Evolutionary conservation across 2,329 filamentous ascomycete genomes (phyloP).

Genomic region (Ophiostoma montium): DNA sequence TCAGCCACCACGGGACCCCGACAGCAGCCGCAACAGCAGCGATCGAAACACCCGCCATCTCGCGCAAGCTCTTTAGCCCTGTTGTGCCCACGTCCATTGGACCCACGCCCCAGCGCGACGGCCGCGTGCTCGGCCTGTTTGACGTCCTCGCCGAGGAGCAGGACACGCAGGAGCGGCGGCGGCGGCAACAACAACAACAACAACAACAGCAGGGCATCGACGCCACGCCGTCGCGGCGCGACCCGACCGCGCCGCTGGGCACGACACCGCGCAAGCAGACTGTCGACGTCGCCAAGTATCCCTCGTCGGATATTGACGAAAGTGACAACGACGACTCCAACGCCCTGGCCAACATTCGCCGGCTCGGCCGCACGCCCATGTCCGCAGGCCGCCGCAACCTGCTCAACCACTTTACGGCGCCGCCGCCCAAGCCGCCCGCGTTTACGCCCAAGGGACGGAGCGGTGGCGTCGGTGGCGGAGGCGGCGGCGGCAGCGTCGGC

Average conservation of each 20-base stretch:
- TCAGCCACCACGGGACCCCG: not conserved
- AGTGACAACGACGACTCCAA: conserved; percentile 10
- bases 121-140: conserved; percentile 63
- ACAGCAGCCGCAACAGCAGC: not conserved
- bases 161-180: conserved; percentile 17
- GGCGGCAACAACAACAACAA: too few species aligned
- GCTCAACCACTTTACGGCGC: conserved; percentile 30
- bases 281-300: not conserved
- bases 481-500: too few species aligned
- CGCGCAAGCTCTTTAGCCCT: conserved; percentile 47
- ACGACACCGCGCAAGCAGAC: conserved; percentile 34
- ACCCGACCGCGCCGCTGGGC: conserved; percentile 4
- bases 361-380: conserved; percentile 34
- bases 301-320: too few species aligned
- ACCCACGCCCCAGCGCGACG: conserved; percentile 69
- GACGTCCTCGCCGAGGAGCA: conserved; percentile 46
- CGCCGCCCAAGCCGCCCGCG: not conserved
- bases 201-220: not conserved
- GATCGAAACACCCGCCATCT: conserved; percentile 35
- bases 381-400: conserved; percentile 46
- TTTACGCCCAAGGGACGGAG: too few species aligned
- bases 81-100: conserved; percentile 48
- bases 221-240: conserved; percentile 31
- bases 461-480: too few species aligned
- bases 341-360: conserved; percentile 15